A percentile compares a stretch with the other conserved stretches of the same genome.
These are phyloP conservation scores for Anthracocystis setariae DNA, from an alignment of 1,284 basidiomycete genomes.

Conservation along the genomic window DNA sequence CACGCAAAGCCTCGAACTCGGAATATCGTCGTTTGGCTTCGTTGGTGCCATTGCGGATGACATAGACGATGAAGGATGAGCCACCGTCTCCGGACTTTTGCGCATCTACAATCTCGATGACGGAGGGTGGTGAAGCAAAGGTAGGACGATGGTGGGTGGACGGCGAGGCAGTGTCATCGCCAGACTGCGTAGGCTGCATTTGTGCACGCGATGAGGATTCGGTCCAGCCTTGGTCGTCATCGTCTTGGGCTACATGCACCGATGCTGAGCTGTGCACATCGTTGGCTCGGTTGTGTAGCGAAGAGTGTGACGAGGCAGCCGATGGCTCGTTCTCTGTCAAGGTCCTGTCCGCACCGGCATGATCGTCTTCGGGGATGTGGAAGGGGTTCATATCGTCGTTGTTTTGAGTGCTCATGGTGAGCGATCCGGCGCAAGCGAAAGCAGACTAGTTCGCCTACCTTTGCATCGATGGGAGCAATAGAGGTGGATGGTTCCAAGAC, in stretches of 20 bases:
- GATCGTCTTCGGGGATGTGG: constrained; percentile 47
- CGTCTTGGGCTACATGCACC: constrained; percentile 10
- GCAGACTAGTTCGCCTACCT: no score
- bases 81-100: constrained; percentile 86
- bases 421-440: not conserved
- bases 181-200: constrained; percentile 3
- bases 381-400: constrained; percentile 44
- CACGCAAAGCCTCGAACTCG: constrained; percentile 92
- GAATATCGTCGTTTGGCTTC: constrained; percentile 92
- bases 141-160: constrained; percentile 20
- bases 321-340: constrained; percentile 10
- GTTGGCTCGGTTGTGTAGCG: constrained; percentile 2
- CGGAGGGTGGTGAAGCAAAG: constrained; percentile 36
- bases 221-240: constrained; percentile 41
- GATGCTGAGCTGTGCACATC: not conserved
- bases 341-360: constrained; percentile 7
- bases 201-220: constrained; percentile 35
- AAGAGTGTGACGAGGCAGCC: constrained; percentile 21
- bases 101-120: constrained; percentile 75
- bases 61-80: constrained; percentile 92
- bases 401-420: constrained; percentile 27
- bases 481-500: no score
- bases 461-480: no score
- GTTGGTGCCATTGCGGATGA: constrained; percentile 85
- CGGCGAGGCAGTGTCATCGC: constrained; percentile 12